phyloP scores from a whole-genome alignment of 495 filamentous ascomycete species.

The Talaromyces trachyspermus region DNA sequence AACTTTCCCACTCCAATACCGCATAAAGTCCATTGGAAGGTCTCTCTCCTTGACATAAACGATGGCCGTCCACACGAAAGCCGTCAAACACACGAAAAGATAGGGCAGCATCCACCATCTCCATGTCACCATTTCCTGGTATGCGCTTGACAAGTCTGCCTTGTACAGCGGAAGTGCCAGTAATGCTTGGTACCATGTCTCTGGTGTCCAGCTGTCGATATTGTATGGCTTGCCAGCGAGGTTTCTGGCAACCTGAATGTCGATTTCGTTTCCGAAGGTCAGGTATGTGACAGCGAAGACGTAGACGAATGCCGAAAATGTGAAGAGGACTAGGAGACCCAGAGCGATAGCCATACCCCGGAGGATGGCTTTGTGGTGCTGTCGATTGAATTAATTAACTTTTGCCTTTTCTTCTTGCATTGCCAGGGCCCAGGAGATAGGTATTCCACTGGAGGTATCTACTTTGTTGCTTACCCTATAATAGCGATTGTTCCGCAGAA shows the following conservation, averaged over 20 bases:
- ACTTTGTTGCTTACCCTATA: not conserved
- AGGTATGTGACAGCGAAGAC: slow-evolving; percentile 6
- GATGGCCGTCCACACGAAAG: slow-evolving; percentile 1
- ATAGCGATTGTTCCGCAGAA: not conserved
- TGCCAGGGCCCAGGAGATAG: not conserved
- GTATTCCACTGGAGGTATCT: too few relatives aligned
- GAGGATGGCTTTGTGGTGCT: slow-evolving; percentile 4
- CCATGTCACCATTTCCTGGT: slow-evolving; percentile 4
- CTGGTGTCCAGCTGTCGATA: slow-evolving; percentile 8
- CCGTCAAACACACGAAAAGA: not conserved
- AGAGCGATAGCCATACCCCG: not conserved
- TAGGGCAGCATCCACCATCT: slow-evolving; percentile 2
- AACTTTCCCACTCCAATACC: not conserved
- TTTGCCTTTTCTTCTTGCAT: not conserved
- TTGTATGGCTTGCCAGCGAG: not conserved
- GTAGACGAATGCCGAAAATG: slow-evolving; percentile 1
- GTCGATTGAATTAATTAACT: too few relatives aligned
- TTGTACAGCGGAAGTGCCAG: not conserved
- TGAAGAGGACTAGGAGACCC: not conserved
- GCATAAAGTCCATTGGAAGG: too few relatives aligned
- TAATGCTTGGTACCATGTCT: slow-evolving; percentile 8
- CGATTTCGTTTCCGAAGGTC: not conserved
- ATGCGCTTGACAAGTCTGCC: not conserved
- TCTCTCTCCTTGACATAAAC: not conserved
- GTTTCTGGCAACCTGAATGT: not conserved